Evolutionary conservation across 768 basidiomycete genomes (phyloP).

Genomic region (Grammothele lineata): DNA sequence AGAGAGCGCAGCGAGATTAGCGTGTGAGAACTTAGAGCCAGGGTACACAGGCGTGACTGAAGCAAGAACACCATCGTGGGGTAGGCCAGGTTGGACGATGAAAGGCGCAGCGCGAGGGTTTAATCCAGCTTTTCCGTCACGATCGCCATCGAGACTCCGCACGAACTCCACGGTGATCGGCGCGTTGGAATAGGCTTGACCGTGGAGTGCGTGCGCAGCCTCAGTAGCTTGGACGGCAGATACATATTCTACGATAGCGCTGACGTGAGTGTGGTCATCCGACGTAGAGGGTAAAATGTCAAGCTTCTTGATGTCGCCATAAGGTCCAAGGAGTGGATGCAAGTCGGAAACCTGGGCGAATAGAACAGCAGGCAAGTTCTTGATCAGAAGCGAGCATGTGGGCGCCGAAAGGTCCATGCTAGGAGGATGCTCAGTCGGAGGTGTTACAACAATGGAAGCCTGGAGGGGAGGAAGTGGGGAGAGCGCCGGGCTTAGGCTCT

Average conservation of each 20-base stretch:
- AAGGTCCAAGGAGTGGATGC: constrained; percentile 71
- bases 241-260: constrained; percentile 63
- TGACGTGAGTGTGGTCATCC: constrained; percentile 36
- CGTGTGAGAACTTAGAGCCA: constrained; percentile 8
- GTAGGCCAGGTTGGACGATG: constrained; percentile 12
- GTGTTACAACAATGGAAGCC: constrained; percentile 15
- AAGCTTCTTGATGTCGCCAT: constrained; percentile 62
- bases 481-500: constrained; percentile 24
- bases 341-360: constrained; percentile 66
- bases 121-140: constrained; percentile 20
- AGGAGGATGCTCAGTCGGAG: constrained; percentile 14
- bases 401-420: constrained; percentile 2
- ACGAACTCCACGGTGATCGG: constrained; percentile 37
- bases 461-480: constrained; percentile 16
- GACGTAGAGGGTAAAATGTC: constrained; percentile 39
- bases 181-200: constrained; percentile 56
- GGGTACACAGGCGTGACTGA: constrained; percentile 12
- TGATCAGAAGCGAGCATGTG: constrained; percentile 46
- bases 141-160: constrained; percentile 5
- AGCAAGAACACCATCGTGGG: constrained; percentile 2
- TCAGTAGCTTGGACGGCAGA: constrained; percentile 53
- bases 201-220: constrained; percentile 56
- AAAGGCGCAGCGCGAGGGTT: constrained; percentile 33
- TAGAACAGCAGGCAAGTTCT: constrained; percentile 59
- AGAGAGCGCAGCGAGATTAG: constrained; percentile 5